Conservation (phyloP, 2,329 filamentous ascomycete genomes). For the Xylaria arbuscula region DNA sequence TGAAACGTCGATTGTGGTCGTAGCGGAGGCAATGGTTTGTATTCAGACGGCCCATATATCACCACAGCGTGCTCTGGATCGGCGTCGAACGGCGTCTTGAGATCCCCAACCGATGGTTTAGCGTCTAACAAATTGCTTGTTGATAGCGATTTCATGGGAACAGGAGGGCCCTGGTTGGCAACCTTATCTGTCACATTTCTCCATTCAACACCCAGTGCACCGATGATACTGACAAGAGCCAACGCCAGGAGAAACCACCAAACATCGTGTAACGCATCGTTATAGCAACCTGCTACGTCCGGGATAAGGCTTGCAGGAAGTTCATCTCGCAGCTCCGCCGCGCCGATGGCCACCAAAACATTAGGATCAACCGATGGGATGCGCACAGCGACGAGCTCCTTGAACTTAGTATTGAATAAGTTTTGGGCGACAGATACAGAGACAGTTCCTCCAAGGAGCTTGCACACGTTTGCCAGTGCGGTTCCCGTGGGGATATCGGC, state of each 20-base stretch:
- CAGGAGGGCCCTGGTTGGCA: constrained; percentile 20
- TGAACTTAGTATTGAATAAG: constrained; percentile 19
- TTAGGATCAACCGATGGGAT: constrained; percentile 13
- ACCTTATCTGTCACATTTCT: constrained; percentile 24
- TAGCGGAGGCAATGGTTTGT: background rate
- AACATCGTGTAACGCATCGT: constrained; percentile 18
- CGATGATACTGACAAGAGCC: background rate
- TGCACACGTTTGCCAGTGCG: constrained; percentile 18
- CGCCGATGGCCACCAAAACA: background rate
- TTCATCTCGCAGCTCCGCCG: constrained; percentile 5
- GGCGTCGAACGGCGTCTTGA: background rate
- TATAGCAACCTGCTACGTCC: constrained; percentile 7
- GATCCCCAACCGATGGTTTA: background rate
- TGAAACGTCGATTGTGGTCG: constrained; percentile 1
- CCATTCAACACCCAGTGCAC: constrained; percentile 18
- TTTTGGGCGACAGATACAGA: constrained; percentile 18
- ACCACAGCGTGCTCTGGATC: background rate
- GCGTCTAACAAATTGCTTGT: background rate
- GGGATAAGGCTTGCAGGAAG: background rate
- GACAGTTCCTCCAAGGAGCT: constrained; percentile 16
- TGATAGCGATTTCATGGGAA: constrained; percentile 1
- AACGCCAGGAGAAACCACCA: constrained; percentile 20
- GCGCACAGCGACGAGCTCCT: constrained; percentile 7
- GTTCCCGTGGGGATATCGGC: constrained; percentile 20
- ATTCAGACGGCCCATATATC: background rate